Percentiles rank a stretch among this genome's conserved stretches.
Conservation (phyloP, 257 asterid species). For the Linaria vulgaris region DNA sequence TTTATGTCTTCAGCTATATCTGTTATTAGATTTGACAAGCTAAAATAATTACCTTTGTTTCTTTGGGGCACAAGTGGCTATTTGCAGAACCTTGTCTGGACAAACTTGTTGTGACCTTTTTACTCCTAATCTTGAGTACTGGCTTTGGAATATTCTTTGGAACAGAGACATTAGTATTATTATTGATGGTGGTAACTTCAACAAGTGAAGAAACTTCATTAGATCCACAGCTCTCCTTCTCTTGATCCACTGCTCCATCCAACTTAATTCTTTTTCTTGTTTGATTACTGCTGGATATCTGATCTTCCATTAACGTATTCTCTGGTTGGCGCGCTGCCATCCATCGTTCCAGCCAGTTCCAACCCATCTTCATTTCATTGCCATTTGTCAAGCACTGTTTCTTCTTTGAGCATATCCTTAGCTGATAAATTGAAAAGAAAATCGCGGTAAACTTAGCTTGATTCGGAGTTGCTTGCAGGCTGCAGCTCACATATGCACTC, state of each 20-base stretch:
- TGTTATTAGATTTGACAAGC: neutral
- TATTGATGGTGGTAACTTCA: slow-evolving; percentile 15
- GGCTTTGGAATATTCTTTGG: slow-evolving; percentile 35
- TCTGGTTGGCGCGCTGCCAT: slow-evolving; percentile 63
- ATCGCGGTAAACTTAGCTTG: neutral
- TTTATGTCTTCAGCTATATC: neutral
- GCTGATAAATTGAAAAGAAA: slow-evolving; percentile 25
- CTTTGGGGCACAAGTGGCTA: slow-evolving; percentile 31
- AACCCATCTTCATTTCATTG: slow-evolving; percentile 38
- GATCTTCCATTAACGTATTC: slow-evolving; percentile 17
- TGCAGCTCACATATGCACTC: too few relatives aligned
- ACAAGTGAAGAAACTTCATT: slow-evolving; percentile 43
- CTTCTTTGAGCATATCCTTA: slow-evolving; percentile 50
- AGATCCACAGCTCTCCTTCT: slow-evolving; percentile 62
- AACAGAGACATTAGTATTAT: neutral
- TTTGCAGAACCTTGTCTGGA: slow-evolving; percentile 31
- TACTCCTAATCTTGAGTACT: slow-evolving; percentile 20
- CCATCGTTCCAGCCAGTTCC: slow-evolving; percentile 67
- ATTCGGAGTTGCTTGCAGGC: too few relatives aligned
- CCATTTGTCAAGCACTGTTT: slow-evolving; percentile 27
- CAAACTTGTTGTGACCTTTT: slow-evolving; percentile 26
- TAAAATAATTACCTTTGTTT: slow-evolving; percentile 31
- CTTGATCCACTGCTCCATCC: slow-evolving; percentile 35
- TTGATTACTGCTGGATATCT: neutral
- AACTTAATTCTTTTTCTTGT: slow-evolving; percentile 27